A percentile compares a stretch with the other conserved stretches of the same genome.
These are phyloP conservation scores for Agrostemma githago DNA, from an alignment of 148 eudicot species.

Conservation along the genomic window DNA sequence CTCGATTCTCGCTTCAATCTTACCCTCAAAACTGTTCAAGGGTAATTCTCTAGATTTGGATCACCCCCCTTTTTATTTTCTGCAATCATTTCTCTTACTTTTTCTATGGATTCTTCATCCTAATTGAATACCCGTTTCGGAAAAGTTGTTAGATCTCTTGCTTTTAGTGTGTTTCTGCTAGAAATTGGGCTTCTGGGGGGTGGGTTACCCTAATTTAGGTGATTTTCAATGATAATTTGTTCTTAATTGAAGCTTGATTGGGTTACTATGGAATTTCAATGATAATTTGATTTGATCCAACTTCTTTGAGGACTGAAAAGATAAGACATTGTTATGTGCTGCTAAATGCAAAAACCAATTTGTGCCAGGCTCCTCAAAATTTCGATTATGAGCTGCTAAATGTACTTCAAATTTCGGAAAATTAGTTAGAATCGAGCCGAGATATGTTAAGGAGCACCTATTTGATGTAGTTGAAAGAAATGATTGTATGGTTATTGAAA, in stretches of 20 bases:
- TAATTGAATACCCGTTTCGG: slow-evolving; percentile 16
- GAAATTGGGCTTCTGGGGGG: neutral
- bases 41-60: slow-evolving; percentile 39
- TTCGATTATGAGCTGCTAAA: neutral
- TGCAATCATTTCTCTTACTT: neutral
- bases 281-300: neutral
- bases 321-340: neutral
- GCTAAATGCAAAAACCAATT: no score
- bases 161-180: neutral
- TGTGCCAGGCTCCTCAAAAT: neutral
- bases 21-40: slow-evolving; percentile 76
- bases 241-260: neutral
- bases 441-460: neutral
- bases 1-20: slow-evolving; percentile 81
- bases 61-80: slow-evolving; percentile 18
- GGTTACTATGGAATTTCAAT: neutral
- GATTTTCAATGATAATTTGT: neutral
- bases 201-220: slow-evolving; percentile 1
- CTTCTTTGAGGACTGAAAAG: neutral
- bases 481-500: neutral
- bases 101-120: neutral
- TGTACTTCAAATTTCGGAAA: neutral
- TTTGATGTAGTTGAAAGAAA: neutral
- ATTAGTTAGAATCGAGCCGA: neutral
- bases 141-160: slow-evolving; percentile 23